phyloP scores from a whole-genome alignment of 2,329 filamentous ascomycete genomes.

The Nemania sp. region DNA sequence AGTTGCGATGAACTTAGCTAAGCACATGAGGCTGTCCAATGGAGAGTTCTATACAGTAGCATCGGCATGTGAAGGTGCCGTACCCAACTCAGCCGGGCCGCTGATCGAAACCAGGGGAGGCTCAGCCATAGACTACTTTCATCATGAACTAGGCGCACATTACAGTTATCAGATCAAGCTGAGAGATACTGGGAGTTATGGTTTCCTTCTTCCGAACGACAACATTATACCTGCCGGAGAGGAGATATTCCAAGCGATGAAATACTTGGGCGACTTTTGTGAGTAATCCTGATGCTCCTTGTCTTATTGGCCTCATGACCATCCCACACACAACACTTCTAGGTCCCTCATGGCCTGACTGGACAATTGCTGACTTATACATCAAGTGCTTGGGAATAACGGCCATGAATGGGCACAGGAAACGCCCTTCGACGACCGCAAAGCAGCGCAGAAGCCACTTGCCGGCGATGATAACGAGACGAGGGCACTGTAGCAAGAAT shows the following conservation, averaged over 20 bases:
- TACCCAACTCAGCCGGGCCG: constrained; percentile 49
- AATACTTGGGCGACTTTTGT: constrained; percentile 78
- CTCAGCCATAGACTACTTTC: constrained; percentile 93
- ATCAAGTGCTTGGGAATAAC: constrained; percentile 65
- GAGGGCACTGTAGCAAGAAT: constrained; percentile 29
- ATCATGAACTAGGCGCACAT: constrained; percentile 79
- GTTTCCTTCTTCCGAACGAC: constrained; percentile 84
- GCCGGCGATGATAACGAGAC: constrained; percentile 21
- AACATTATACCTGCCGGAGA: constrained; percentile 88
- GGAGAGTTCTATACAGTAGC: constrained; percentile 77
- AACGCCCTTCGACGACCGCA: constrained; percentile 32
- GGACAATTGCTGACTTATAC: constrained; percentile 5
- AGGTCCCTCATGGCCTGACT: not conserved
- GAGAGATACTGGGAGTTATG: constrained; percentile 90
- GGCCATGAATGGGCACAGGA: constrained; percentile 57
- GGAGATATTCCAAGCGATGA: constrained; percentile 81
- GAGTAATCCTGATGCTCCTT: not conserved
- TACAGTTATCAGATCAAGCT: constrained; percentile 95
- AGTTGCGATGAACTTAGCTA: constrained; percentile 83
- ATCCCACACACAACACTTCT: not conserved
- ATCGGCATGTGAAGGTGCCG: constrained; percentile 84
- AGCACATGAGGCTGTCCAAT: constrained; percentile 81
- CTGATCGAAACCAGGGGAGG: constrained; percentile 76
- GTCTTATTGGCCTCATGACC: not conserved
- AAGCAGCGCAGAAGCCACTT: constrained; percentile 27